These are phyloP conservation scores for Pistacia integerrima DNA, from an alignment of 345 rosid genomes.

Conservation along the genomic window DNA sequence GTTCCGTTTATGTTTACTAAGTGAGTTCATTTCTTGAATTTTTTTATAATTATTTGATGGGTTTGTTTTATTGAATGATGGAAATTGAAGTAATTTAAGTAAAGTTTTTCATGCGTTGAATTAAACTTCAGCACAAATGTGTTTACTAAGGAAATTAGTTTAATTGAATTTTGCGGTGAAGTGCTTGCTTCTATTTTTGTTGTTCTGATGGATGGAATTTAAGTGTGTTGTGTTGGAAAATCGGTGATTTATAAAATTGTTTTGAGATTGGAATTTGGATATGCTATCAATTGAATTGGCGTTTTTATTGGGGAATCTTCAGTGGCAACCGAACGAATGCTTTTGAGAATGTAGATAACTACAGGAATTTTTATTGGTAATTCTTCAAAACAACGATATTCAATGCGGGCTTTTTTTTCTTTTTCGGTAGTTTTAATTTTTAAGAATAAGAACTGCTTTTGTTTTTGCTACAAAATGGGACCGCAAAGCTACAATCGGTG, in stretches of 20 bases:
- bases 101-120: not conserved
- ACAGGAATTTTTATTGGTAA: not conserved
- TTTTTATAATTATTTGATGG: not conserved
- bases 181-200: too few species aligned
- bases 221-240: too few species aligned
- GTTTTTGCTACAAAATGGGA: too few species aligned
- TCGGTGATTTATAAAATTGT: not conserved
- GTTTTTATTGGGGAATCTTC: not conserved
- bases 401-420: too few species aligned
- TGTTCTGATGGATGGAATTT: too few species aligned
- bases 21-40: slow-evolving; percentile 35
- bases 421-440: too few species aligned
- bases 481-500: too few species aligned
- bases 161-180: too few species aligned
- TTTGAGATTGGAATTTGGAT: not conserved
- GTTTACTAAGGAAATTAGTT: too few species aligned
- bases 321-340: not conserved
- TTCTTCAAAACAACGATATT: too few species aligned
- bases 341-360: not conserved
- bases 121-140: too few species aligned
- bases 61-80: not conserved
- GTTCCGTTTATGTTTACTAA: slow-evolving; percentile 96
- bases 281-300: not conserved
- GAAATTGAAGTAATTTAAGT: not conserved
- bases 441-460: too few species aligned